Base-by-base conservation (phyloP, 768 basidiomycete species). In the Crepidotus variabilis region DNA sequence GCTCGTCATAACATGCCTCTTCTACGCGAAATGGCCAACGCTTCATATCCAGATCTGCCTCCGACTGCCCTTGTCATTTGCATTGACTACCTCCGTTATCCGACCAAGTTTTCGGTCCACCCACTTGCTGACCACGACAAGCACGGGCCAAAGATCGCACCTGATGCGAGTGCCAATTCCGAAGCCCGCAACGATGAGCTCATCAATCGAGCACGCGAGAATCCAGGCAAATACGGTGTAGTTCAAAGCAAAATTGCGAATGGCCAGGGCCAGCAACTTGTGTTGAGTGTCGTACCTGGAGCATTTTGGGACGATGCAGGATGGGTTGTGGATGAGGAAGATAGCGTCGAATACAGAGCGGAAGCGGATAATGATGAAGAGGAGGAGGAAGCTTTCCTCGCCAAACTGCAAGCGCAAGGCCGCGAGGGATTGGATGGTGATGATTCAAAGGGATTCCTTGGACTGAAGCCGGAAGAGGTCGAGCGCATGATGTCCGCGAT, bases 161-260 rank as follows among this genome's bases (percentile, higher is more conserved):
- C 55, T 1, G 49, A 50, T 7, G 64, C 64, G 1, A 66, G 67
- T 22, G 52, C 54, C 20, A 71, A 70, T 47, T 61, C 68, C n/a
- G 67, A 68, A 54, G 71, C 71, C 33, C 64, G 73, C n/a, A 72
- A 71, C 60, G 71, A 73, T n/a, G 69, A 68, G 20, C 57, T 74
- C 2, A 57, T 77, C 52, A 71, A 75, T 56, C 66, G 71, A 46
- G 72, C 68, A 21, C 59, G 65, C 43, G 59, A 66, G n/a, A 63
- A 72, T 61, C 70, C 69, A n/a, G 70, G 65, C 6, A 64, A 63
- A 23, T 69, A 63, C 51, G 63, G 67, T 20, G 64, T 74, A 13
- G 64, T 76, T 8, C 69, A 74, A 61, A 71, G 67, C 63, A 63
- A 55, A 58, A 65, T 76, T 24, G 64, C 63, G 22, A 69, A 68